Base-by-base conservation (phyloP, 2,329 filamentous ascomycete species). In the Drechslerella coelobrocha region DNA sequence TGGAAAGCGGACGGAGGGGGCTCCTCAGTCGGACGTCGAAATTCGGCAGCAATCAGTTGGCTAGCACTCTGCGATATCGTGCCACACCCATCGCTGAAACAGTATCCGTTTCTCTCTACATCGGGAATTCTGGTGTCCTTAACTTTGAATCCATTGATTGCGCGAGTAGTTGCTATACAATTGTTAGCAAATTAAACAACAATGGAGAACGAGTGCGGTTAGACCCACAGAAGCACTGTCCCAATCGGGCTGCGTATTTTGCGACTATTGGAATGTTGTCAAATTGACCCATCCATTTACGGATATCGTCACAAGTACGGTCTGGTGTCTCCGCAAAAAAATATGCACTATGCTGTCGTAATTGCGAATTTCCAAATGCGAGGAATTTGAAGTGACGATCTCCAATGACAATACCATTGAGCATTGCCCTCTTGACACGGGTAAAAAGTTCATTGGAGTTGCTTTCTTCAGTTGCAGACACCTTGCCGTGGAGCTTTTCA, bases 341-440 rank as follows among this genome's bases (percentile, higher is more conserved):
- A 77, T 94, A 97, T 0, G 91, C 92, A 0, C 92, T 90, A 74
- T 93, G 88, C 76, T 97, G 92, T 55, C 93, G 86, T 68, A 99
- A 90, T 75, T 99, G 94, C 0, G 94, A 97, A 78, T 94, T 97
- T 0, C 94, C 93, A 79, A 92, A 97, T 0, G 93, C 94, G 24
- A 99, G 84, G 73, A 97, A 97, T 74, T 93, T 85, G 78, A 92
- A 99, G 66, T 86, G 85, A 6, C 91, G 87, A 73, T 88, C 89
- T 2, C 91, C 94, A 53, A 99, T 87, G 0, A 82, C 82, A 73
- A 99, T 93, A 0, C 94, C 94, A 61, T 94, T 85, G 47, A 81
- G 83, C 76, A 97, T 81, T 0, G 88, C 85, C 51, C 88, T 84
- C 72, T 86, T 86, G 19, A 97, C 84, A 10, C 91, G 85, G 24